Evolutionary conservation across 2,329 filamentous ascomycete genomes (phyloP), one percentile per base, ranked within the genome.

Genomic region (Penicillium thymicola): DNA sequence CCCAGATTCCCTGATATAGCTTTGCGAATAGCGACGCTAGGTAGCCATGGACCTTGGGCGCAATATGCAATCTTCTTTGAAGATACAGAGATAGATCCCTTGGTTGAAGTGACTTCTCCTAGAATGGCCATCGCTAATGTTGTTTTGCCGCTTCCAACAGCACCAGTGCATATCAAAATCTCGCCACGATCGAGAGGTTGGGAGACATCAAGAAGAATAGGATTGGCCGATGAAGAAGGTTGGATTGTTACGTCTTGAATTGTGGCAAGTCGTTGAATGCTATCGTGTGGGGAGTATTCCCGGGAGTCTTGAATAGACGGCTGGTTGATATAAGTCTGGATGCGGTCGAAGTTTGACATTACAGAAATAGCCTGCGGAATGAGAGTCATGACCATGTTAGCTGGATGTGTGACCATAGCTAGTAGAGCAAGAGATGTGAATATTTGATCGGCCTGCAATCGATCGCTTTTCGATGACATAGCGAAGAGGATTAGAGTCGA

Each of bases 351-450:
- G 30, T 57, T 57, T 38, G 54, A 49, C 21, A 48, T 38, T 21
- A 46, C 18, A 32, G 54, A 30, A 47, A 53, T 36, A 1, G 54
- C 54, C 8, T 32, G 48, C 16, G 49, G 54, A 28, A 57, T 45
- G 10, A 57, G 34, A 30, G 54, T 57, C 49, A 57, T 57, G 14
- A 57, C 28, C 49, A 57, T 57, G 6, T 57, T 57, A 14, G 54
- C 54, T 48, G 49, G 54, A 32, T 57, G 54, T 23, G 49, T 57
- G 4, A 57, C 54, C 34, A 57, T 45, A 13, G 42, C 49, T 32
- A 57, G 54, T 6, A 53, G 49, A 37, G 54, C 54, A 28, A 57
- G 32, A 13, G 54, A 40, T 13, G 54, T 48, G 21, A 57, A 57
- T 21, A 30, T 47, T 6, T 47, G 44, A 36, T 47, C 30, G 3